These are phyloP conservation scores for Boechera retrofracta DNA, from an alignment of 345 rosid species.

Conservation along the genomic window DNA sequence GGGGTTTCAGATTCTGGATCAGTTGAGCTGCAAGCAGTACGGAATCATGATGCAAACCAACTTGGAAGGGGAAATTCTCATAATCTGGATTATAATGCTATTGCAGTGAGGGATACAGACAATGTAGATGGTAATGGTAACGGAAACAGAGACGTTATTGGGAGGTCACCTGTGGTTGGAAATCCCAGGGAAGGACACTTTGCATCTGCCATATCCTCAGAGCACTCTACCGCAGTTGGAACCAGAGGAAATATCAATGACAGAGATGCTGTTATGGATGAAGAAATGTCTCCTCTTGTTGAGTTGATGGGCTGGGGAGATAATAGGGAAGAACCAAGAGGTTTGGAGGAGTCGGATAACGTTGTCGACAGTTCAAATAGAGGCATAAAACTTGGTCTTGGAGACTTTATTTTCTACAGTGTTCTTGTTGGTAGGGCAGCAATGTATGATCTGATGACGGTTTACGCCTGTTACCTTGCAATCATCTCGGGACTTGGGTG, in stretches of 20 bases:
- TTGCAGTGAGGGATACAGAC: slow-evolving; percentile 40
- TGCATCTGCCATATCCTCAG: slow-evolving; percentile 56
- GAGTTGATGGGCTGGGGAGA: slow-evolving; percentile 55
- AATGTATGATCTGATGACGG: slow-evolving; percentile 98
- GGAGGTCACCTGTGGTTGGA: slow-evolving; percentile 57
- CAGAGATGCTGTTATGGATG: slow-evolving; percentile 48
- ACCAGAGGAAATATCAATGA: slow-evolving; percentile 49
- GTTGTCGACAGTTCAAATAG: slow-evolving; percentile 42
- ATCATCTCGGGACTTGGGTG: slow-evolving; percentile 96
- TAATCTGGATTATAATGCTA: slow-evolving; percentile 44
- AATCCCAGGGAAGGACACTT: slow-evolving; percentile 50
- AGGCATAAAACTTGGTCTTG: slow-evolving; percentile 95
- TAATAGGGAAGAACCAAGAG: slow-evolving; percentile 44
- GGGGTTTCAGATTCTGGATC: slow-evolving; percentile 71
- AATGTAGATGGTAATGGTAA: slow-evolving; percentile 46
- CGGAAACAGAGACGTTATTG: slow-evolving; percentile 52
- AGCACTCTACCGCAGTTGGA: slow-evolving; percentile 55
- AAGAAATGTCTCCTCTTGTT: slow-evolving; percentile 91
- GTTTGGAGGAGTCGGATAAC: slow-evolving; percentile 42
- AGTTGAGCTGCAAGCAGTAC: slow-evolving; percentile 75
- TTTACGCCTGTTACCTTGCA: slow-evolving; percentile 94
- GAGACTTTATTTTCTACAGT: slow-evolving; percentile 96
- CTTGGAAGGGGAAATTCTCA: slow-evolving; percentile 44
- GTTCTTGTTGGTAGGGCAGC: slow-evolving; percentile 99
- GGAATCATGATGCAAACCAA: slow-evolving; percentile 41